These are phyloP conservation scores for Massospora cicadina DNA, from an alignment of 371 early-diverging fungal genomes.

Conservation along the genomic window DNA sequence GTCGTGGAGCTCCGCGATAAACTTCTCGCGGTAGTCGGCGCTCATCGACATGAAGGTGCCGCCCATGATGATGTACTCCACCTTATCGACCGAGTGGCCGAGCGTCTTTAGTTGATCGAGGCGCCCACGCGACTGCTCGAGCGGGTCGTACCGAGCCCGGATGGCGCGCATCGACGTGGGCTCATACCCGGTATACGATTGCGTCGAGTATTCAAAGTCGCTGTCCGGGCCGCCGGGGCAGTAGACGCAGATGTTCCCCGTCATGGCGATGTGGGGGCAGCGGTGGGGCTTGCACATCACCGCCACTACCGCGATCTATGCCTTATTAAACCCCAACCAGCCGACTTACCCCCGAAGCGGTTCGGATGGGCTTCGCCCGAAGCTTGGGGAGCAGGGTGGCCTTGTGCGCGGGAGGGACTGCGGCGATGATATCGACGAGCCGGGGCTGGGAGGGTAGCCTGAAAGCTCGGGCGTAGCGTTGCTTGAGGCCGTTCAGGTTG, in stretches of 20 bases:
- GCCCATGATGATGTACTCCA: conserved; percentile 99
- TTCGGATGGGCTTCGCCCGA: conserved; percentile 96
- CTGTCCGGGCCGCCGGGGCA: conserved; percentile 99
- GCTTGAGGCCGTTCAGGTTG: conserved; percentile 76
- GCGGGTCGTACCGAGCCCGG: conserved; percentile 96
- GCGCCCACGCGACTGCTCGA: conserved; percentile 92
- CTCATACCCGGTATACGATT: conserved; percentile 99
- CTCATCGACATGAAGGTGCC: conserved; percentile 99
- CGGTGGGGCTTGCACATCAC: conserved; percentile 99
- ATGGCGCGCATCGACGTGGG: conserved; percentile 99
- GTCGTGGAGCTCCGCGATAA: conserved; percentile 95
- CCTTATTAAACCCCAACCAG: not conserved
- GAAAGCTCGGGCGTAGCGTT: conserved; percentile 52
- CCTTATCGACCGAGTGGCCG: conserved; percentile 98
- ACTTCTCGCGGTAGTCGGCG: conserved; percentile 94
- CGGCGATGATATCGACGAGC: conserved; percentile 97
- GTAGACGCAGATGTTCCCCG: conserved; percentile 99
- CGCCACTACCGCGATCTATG: conserved; percentile 95
- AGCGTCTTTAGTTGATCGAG: conserved; percentile 89
- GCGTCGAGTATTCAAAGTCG: conserved; percentile 99
- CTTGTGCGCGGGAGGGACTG: conserved; percentile 91
- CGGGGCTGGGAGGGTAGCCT: conserved; percentile 79
- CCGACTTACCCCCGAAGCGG: conserved; percentile 85
- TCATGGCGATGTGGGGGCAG: conserved; percentile 99
- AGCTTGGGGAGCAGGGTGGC: conserved; percentile 69